Evolutionary conservation across 2,329 filamentous ascomycete species (phyloP), one percentile per base, ranked within the genome.

Genomic region (Pseudocercospora fijiensis): DNA sequence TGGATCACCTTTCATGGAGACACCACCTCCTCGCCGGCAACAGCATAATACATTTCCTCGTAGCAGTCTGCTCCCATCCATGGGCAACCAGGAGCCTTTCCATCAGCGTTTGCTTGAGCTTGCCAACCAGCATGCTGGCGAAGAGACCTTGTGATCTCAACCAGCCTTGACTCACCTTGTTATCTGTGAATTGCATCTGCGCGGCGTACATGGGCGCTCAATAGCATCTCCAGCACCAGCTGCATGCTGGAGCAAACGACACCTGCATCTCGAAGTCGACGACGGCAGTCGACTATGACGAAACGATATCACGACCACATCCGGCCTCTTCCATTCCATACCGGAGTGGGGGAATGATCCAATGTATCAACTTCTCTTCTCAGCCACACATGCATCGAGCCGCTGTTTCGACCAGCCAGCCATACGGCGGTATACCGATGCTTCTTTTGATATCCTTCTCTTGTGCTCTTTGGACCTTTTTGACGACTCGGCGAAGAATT

Each of bases 11-110:
- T 83, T 83, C 65, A 75, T 75, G 43, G 77, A 78, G 60, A 74
- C 75, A 26, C 71, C 78, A 6, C 75, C 70, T 58, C 65, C 65
- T 1, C 71, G 71, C 41, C 67, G 73, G 20, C 20, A 51, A 24
- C 74, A 75, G 57, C 75, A 73, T 70, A 81, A 81, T 65, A 83
- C 80, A 4, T 83, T 83, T 64, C 81, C 81, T 16, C 77, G 81
- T 57, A 77, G 76, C 62, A 76, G 66, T 53, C 43, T 73, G 45
- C 43, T 71, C n/a, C 69, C 71, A 8, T 69, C 70, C 22, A 55
- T 64, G 27, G 57, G 57, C 61, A 72, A 74, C 55, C 73, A 73
- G 47, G 65, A 69, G 43, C 72, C 72, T 3, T 75, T 75, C 62
- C 70, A 73, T 55, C 69, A 72, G 61, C 71, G 73, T 22, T 63